Conservation (phyloP, 257 asterid species). For the Solanum sejunctum region DNA sequence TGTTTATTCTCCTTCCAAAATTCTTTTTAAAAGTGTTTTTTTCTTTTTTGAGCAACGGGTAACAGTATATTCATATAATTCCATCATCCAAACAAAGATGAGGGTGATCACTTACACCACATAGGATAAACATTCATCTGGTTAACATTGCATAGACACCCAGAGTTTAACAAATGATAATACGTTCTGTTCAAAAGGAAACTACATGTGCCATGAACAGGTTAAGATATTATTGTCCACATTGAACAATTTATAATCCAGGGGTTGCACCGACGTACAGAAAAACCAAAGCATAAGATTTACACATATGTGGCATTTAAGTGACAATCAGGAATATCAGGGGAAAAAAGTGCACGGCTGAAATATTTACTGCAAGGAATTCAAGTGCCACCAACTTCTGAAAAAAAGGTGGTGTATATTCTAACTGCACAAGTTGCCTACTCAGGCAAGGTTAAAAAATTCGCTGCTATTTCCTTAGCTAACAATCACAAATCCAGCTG, state of each 20-base stretch:
- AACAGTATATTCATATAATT: too few species aligned
- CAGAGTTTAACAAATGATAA: neutral
- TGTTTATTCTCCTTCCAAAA: too few species aligned
- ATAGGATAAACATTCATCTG: neutral
- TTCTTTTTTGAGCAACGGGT: too few species aligned
- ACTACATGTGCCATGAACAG: neutral
- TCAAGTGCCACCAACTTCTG: neutral
- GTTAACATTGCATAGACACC: neutral
- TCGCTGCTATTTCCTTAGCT: neutral
- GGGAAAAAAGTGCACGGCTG: neutral
- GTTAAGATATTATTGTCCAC: neutral
- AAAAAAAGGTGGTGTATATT: neutral
- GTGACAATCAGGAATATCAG: neutral
- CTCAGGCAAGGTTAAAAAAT: neutral
- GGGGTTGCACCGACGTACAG: neutral
- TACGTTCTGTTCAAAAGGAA: neutral
- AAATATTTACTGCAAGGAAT: neutral
- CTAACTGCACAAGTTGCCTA: constrained; percentile 1
- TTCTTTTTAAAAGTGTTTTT: too few species aligned
- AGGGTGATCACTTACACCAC: too few species aligned
- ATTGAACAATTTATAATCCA: neutral
- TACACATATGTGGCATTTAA: neutral
- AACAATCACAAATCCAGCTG: neutral
- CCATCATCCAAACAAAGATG: too few species aligned
- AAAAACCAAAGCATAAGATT: neutral